These are phyloP conservation scores for Pseudotulostoma volvatum DNA, from an alignment of 495 filamentous ascomycete genomes.

Conservation along the genomic window DNA sequence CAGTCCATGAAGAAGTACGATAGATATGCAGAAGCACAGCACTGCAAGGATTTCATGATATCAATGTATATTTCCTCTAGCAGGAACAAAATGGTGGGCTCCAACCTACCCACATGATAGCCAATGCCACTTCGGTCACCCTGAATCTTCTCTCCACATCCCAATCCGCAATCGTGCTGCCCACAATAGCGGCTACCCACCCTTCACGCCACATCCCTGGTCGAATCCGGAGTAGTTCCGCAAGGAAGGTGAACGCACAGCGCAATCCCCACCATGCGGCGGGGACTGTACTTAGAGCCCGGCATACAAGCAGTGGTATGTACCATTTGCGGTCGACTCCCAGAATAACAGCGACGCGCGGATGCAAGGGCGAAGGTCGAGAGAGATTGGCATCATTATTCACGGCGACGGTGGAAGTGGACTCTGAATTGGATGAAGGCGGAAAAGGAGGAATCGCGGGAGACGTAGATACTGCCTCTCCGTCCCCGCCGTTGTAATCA, in stretches of 20 bases:
- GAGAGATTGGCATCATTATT: slow-evolving; percentile 2
- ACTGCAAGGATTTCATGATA: slow-evolving; percentile 27
- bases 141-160: slow-evolving; percentile 41
- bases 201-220: slow-evolving; percentile 30
- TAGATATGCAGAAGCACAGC: slow-evolving; percentile 66
- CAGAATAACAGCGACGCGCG: slow-evolving; percentile 46
- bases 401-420: background rate
- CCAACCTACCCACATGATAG: slow-evolving; percentile 62
- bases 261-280: slow-evolving; percentile 47
- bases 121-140: slow-evolving; percentile 64
- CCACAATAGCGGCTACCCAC: slow-evolving; percentile 30
- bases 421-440: slow-evolving; percentile 9
- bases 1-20: slow-evolving; percentile 85
- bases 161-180: slow-evolving; percentile 32
- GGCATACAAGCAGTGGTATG: slow-evolving; percentile 43
- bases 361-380: slow-evolving; percentile 33
- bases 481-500: slow-evolving; percentile 14
- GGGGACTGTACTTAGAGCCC: slow-evolving; percentile 42
- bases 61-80: background rate
- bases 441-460: slow-evolving; percentile 22
- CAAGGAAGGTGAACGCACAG: slow-evolving; percentile 42
- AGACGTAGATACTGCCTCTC: slow-evolving; percentile 14
- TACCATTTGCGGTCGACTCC: slow-evolving; percentile 47
- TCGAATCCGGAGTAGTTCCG: slow-evolving; percentile 34
- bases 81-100: slow-evolving; percentile 1